phyloP scores from a whole-genome alignment of 192 early-diverging fungal genomes.

The Dimargaris verticillata region DNA sequence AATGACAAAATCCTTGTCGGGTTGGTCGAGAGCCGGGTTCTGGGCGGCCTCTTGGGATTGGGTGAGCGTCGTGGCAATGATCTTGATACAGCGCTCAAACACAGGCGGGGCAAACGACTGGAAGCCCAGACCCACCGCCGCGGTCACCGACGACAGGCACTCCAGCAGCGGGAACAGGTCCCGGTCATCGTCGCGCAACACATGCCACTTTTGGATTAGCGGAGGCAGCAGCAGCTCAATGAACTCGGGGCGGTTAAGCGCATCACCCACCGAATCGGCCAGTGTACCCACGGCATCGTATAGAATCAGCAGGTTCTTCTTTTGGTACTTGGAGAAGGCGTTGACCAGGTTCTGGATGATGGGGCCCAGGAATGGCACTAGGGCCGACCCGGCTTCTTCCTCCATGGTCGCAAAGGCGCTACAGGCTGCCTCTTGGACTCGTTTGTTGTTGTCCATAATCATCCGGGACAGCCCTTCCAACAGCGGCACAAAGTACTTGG shows the following conservation, averaged over 20 bases:
- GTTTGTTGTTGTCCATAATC: conserved; percentile 90
- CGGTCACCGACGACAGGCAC: conserved; percentile 76
- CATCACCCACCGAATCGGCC: conserved; percentile 74
- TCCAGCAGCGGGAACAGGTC: conserved; percentile 91
- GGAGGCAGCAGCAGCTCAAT: conserved; percentile 77
- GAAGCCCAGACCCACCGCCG: conserved; percentile 76
- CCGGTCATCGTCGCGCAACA: conserved; percentile 63
- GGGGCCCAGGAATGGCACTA: conserved; percentile 76
- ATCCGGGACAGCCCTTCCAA: conserved; percentile 56
- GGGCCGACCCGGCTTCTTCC: conserved; percentile 66
- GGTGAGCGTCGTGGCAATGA: conserved; percentile 69
- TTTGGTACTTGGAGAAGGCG: conserved; percentile 85
- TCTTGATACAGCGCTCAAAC: conserved; percentile 76
- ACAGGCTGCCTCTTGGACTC: conserved; percentile 95
- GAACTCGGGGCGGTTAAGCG: conserved; percentile 64
- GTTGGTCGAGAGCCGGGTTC: conserved; percentile 32
- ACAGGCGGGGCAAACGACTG: conserved; percentile 67
- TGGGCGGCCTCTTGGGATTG: conserved; percentile 35
- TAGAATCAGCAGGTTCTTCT: conserved; percentile 87
- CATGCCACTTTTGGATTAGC: conserved; percentile 72
- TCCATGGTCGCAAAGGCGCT: conserved; percentile 90
- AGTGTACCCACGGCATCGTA: conserved; percentile 98
- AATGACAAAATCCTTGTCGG: conserved; percentile 94
- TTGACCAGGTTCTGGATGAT: conserved; percentile 67
- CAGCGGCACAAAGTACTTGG: conserved; percentile 71